Conservation (phyloP, 495 filamentous ascomycete genomes). For the Penicillium psychrofluorescens region DNA sequence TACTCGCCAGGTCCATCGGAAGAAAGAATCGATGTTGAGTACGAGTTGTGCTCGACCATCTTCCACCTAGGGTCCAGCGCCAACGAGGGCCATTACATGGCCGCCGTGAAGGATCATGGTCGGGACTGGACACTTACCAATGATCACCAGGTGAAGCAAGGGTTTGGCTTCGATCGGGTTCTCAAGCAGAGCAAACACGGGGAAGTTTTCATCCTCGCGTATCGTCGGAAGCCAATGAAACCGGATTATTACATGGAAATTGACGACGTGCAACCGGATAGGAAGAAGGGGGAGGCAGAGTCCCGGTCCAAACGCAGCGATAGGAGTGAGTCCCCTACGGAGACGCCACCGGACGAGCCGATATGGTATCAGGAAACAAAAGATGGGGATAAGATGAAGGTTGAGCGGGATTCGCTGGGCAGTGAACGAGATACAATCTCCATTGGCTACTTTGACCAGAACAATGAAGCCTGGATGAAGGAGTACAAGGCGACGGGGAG, state of each 20-base stretch:
- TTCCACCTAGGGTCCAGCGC: conserved; percentile 13
- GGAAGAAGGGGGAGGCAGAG: neutral
- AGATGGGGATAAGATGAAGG: too few species aligned
- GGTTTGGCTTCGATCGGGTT: too few species aligned
- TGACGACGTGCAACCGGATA: neutral
- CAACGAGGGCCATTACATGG: conserved; percentile 22
- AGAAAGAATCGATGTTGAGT: conserved; percentile 2
- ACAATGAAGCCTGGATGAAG: too few species aligned
- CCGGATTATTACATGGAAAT: neutral
- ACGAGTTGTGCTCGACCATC: conserved; percentile 22
- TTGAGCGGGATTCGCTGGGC: too few species aligned
- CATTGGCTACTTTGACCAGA: too few species aligned
- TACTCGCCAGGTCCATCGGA: too few species aligned
- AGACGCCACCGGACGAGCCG: too few species aligned
- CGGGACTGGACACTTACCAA: conserved; percentile 19
- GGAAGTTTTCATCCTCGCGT: conserved; percentile 15
- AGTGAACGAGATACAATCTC: too few species aligned
- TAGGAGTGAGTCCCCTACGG: too few species aligned
- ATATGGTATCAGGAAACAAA: too few species aligned
- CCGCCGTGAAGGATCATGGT: conserved; percentile 13
- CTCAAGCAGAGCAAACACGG: neutral
- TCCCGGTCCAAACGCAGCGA: too few species aligned
- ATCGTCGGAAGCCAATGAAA: conserved; percentile 10
- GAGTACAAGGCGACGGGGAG: too few species aligned
- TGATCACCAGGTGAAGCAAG: conserved; percentile 4